Percentiles rank a stretch among this genome's conserved stretches.
Evolutionary conservation across 1,284 basidiomycete species (phyloP).

Genomic region (Melampsora larici-populina): DNA sequence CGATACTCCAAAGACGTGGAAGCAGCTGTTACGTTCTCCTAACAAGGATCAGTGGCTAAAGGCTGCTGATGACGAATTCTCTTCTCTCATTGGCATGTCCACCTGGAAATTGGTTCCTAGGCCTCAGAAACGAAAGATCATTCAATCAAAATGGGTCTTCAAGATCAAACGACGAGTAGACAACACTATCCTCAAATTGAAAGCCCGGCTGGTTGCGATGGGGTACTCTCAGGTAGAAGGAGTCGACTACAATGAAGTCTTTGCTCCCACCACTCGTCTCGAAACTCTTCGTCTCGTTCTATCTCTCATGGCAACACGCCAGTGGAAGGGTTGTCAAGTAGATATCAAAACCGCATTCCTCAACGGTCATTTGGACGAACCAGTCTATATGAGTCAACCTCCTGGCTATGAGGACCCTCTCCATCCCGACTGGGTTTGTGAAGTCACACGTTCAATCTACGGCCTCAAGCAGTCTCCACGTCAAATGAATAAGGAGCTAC

Average conservation of each 20-base stretch:
- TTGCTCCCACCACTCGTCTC: too few species aligned
- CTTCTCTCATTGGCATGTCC: not conserved
- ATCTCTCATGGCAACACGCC: conserved; percentile 1
- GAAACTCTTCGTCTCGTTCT: too few species aligned
- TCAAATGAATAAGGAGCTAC: not conserved
- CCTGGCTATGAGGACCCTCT: conserved; percentile 13
- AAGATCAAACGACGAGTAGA: conserved; percentile 5
- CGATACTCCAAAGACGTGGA: conserved; percentile 2
- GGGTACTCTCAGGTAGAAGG: too few species aligned
- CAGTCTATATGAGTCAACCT: conserved; percentile 39
- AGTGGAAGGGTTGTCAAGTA: conserved; percentile 23
- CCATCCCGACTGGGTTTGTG: conserved; percentile 11
- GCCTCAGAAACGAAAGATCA: not conserved
- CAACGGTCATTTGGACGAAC: conserved; percentile 18
- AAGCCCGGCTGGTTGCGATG: too few species aligned
- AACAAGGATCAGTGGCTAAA: not conserved
- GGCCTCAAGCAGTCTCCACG: not conserved
- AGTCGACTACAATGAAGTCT: too few species aligned
- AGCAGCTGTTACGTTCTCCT: not conserved
- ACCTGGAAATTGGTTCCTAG: not conserved
- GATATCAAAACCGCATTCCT: conserved; percentile 35
- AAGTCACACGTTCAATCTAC: not conserved
- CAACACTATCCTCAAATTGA: not conserved
- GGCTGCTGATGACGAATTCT: too few species aligned
- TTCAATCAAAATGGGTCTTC: conserved; percentile 29